Evolutionary conservation across 2,329 filamentous ascomycete species (phyloP), one percentile per base, ranked within the genome.

Genomic region (Ramularia endophylla): DNA sequence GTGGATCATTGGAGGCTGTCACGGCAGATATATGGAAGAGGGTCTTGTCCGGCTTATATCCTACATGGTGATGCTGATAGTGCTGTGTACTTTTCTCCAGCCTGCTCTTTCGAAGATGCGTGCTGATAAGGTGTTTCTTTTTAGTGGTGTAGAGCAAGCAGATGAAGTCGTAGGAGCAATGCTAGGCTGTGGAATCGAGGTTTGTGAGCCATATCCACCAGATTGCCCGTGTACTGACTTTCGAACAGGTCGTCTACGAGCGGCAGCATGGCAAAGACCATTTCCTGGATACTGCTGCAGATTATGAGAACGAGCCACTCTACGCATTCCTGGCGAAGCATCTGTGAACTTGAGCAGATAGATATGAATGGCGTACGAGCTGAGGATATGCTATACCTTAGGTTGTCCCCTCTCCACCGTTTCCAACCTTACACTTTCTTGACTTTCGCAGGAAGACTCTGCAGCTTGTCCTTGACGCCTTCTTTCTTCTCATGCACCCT

Each of bases 81-180:
- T 9, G 53, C 46, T 13, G 52, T 34, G 27, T 29, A 20, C 9
- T 27, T 19, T 25, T 6, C 22, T 25, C 22, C 11, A 11, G 22
- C 22, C 6, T 25, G 22, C 22, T 25, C 11, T 11, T 6, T 6
- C 6, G 22, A 25, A 25, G 22, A 25, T 20, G 19, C 29, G 11
- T 16, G 16, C 38, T 41, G 16, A 32, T 11, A 33, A 13, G 54
- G 56, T 41, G 40, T n/a, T n/a, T 51, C 47, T 19, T 54, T 58
- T 11, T 11, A 25, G 22, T 8, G 57, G 56, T 6, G 50, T 58
- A 7, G 57, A 60, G 31, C 56, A 59, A 41, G 48, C 47, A 2
- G 57, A 60, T 44, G 56, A 59, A 38, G 54, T 55, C 1, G 57
- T 60, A 4, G 57, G 56, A 16, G 55, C 53, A 2, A 54, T 58